Base-by-base conservation (phyloP, 306 rosid species). In the Pyrus communis region DNA sequence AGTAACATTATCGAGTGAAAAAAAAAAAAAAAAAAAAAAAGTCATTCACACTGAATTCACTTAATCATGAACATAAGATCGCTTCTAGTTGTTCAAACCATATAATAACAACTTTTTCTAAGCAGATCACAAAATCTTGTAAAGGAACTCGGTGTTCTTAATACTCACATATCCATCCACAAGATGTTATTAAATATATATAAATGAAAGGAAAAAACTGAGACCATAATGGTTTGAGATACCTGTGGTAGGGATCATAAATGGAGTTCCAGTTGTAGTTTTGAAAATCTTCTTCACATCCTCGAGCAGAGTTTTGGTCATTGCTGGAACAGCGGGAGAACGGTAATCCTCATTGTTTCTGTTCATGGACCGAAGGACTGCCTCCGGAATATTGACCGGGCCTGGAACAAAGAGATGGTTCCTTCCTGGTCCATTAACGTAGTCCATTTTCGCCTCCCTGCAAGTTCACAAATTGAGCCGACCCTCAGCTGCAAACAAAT, bases 331-430 rank as follows among this genome's bases (percentile, higher is more conserved):
- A 38, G 99, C 99, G 0, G 99, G 99, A 83, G 99, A 92, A 63
- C 99, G 97, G 78, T 96, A 92, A 79, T 96, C 99, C 86, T 96
- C 98, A 42, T 96, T 96, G 91, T 96, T 96, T 70, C 99, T 70
- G 87, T 86, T 90, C 99, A 96, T 96, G 1, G 99, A 93, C 52
- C 99, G 89, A 33, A 92, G 78, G 82, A 96, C 92, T 14, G 82
- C 91, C 58, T 96, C 99, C 1, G 98, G 99, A 81, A 96, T 92
- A 86, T 96, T 96, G 75, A 96, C 99, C 0, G 99, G 99, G 84
- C 99, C 99, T 3, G 99, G 99, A 69, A 96, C 99, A 80, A 96
- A 96, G 82, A 96, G 98, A 77, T 96, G 99, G 93, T 92, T 81
- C 74, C 86, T 91, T 86, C 99, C 99, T 35, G 99, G 98, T 85